A percentile compares a stretch with the other conserved stretches of the same genome.
phyloP scores from a whole-genome alignment of 2,329 filamentous ascomycete genomes.

The Aureobasidium melanogenum region DNA sequence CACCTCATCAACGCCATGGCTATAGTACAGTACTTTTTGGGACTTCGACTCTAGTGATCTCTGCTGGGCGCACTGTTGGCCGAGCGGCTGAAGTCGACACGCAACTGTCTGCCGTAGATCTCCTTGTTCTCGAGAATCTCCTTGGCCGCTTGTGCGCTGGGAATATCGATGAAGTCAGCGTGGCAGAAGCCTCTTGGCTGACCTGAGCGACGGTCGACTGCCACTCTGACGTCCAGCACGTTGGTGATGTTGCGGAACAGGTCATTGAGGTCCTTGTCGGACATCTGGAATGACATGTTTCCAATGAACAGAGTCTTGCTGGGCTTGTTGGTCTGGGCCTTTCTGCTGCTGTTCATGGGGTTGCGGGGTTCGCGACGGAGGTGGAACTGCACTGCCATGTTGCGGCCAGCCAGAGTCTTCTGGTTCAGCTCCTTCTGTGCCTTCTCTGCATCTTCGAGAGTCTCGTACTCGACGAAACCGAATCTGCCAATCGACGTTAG shows the following conservation, averaged over 20 bases:
- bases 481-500: slow-evolving; percentile 40
- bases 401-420: slow-evolving; percentile 54
- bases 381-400: slow-evolving; percentile 54
- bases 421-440: slow-evolving; percentile 53
- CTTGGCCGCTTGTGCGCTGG: slow-evolving; percentile 54
- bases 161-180: slow-evolving; percentile 64
- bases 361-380: slow-evolving; percentile 19
- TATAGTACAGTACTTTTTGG: slow-evolving; percentile 8
- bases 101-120: slow-evolving; percentile 58
- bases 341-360: not conserved
- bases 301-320: slow-evolving; percentile 69
- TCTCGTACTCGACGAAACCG: slow-evolving; percentile 55
- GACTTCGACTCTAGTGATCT: not conserved
- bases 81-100: slow-evolving; percentile 50
- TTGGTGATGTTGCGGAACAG: slow-evolving; percentile 64
- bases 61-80: not conserved
- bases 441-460: slow-evolving; percentile 41
- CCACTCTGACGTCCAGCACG: slow-evolving; percentile 67
- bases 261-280: slow-evolving; percentile 70
- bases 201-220: slow-evolving; percentile 72
- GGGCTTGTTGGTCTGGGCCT: slow-evolving; percentile 26
- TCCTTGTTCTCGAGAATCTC: slow-evolving; percentile 47
- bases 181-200: slow-evolving; percentile 78
- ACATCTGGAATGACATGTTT: slow-evolving; percentile 79
- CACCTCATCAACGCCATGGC: slow-evolving; percentile 1